These are phyloP conservation scores for Nitzschia sp. DNA, from an alignment of 108 stramenopile species.

Conservation along the genomic window DNA sequence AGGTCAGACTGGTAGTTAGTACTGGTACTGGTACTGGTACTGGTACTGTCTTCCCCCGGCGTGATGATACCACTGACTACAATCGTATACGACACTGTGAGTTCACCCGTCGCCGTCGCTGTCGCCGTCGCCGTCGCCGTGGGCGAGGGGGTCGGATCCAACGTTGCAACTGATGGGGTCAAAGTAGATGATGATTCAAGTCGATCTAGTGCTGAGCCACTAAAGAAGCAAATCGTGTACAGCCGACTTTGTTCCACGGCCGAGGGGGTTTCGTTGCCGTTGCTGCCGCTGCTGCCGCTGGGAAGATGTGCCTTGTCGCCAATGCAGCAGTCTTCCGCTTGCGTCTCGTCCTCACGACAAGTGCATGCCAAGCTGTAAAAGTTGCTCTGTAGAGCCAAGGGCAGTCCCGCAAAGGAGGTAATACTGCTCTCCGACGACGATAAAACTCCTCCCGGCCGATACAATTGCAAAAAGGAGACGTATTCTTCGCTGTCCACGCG, in stretches of 20 bases:
- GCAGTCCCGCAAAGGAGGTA: constrained; percentile 10
- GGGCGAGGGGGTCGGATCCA: background rate
- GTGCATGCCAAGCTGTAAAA: constrained; percentile 23
- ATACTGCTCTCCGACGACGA: no score
- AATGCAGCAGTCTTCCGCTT: constrained; percentile 31
- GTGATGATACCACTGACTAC: background rate
- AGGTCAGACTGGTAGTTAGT: background rate
- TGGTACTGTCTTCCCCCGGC: background rate
- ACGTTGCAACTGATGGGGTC: background rate
- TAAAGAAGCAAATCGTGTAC: constrained; percentile 14
- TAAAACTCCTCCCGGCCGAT: background rate
- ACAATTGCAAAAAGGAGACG: constrained; percentile 20
- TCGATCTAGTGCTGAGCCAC: constrained; percentile 9
- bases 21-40: background rate
- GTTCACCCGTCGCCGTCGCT: background rate
- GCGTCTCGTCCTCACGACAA: background rate
- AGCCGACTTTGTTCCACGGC: constrained; percentile 7
- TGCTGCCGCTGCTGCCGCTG: constrained; percentile 23
- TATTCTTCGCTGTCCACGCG: constrained; percentile 13
- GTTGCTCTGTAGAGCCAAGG: constrained; percentile 15
- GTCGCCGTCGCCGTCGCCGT: background rate
- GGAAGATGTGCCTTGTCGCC: constrained; percentile 33
- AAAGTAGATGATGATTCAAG: background rate
- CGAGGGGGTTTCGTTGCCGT: constrained; percentile 8
- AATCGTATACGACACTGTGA: background rate